These are phyloP conservation scores for Suillus spraguei DNA, from an alignment of 768 basidiomycete genomes.

Conservation along the genomic window DNA sequence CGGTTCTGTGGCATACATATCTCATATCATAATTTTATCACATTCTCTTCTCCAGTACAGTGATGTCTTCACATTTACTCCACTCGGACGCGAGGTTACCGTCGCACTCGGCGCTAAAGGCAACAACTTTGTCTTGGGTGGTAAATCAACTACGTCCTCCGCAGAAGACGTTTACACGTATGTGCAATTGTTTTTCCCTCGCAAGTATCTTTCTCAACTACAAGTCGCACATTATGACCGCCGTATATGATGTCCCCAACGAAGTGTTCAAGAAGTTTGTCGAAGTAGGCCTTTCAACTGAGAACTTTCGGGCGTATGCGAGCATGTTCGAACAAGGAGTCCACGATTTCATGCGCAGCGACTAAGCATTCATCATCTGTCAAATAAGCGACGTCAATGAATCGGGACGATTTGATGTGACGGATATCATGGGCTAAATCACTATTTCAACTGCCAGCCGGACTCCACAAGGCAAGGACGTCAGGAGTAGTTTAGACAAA, in stretches of 20 bases:
- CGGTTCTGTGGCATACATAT: conserved; percentile 14
- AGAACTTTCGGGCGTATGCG: conserved; percentile 86
- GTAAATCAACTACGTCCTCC: conserved; percentile 87
- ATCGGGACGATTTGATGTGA: conserved; percentile 78
- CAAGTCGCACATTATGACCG: conserved; percentile 82
- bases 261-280: conserved; percentile 95
- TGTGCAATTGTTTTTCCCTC: conserved; percentile 16
- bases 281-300: conserved; percentile 91
- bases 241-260: conserved; percentile 97
- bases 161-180: conserved; percentile 97
- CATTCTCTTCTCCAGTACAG: conserved; percentile 65
- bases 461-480: conserved; percentile 92
- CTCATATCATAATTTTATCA: background rate
- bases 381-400: conserved; percentile 69
- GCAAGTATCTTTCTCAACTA: conserved; percentile 5
- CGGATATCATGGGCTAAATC: conserved; percentile 79
- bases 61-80: conserved; percentile 91
- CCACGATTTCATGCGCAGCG: conserved; percentile 67
- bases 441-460: conserved; percentile 94
- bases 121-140: conserved; percentile 93
- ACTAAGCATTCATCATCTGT: conserved; percentile 61
- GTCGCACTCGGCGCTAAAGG: conserved; percentile 91
- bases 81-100: conserved; percentile 88
- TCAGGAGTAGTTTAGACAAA: conserved; percentile 77
- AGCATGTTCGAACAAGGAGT: conserved; percentile 81